Evolutionary conservation across 176 grass and related monocot genomes (phyloP).

Genomic region (Tuctoria greenei): DNA sequence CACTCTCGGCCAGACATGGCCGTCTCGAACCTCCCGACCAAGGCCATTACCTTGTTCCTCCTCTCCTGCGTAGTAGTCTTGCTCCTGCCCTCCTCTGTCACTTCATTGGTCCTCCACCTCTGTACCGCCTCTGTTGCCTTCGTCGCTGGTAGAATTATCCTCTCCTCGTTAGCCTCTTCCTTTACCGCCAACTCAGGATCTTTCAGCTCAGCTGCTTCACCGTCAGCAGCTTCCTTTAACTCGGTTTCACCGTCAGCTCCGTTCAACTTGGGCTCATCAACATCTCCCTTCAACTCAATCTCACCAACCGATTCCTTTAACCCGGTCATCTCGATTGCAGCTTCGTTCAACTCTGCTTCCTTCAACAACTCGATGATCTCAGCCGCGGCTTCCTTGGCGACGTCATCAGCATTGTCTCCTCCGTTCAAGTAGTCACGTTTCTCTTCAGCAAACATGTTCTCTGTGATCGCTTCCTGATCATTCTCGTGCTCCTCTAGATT

Average conservation of each 20-base stretch:
- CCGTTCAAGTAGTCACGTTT: background rate
- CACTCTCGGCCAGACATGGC: slow-evolving; percentile 42
- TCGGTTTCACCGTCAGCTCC: background rate
- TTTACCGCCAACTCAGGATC: background rate
- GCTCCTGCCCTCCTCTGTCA: slow-evolving; percentile 45
- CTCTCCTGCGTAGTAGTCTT: slow-evolving; percentile 35
- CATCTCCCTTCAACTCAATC: background rate
- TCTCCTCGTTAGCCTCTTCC: slow-evolving; percentile 28
- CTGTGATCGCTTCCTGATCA: background rate
- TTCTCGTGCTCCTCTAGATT: slow-evolving; percentile 2
- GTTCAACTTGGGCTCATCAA: background rate
- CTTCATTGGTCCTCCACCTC: slow-evolving; percentile 40
- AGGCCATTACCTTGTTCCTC: slow-evolving; percentile 61
- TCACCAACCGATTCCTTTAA: background rate
- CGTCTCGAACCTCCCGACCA: slow-evolving; percentile 68
- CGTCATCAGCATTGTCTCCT: background rate
- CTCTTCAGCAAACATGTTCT: background rate
- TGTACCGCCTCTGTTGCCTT: slow-evolving; percentile 4
- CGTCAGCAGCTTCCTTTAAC: background rate
- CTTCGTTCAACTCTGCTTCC: no score
- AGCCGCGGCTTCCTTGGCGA: background rate
- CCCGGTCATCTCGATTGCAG: background rate
- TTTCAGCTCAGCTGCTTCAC: background rate
- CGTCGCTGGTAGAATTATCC: background rate
- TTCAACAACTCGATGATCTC: background rate